Evolutionary conservation across 495 filamentous ascomycete species (phyloP).

Genomic region (Penicillium crystallinum): DNA sequence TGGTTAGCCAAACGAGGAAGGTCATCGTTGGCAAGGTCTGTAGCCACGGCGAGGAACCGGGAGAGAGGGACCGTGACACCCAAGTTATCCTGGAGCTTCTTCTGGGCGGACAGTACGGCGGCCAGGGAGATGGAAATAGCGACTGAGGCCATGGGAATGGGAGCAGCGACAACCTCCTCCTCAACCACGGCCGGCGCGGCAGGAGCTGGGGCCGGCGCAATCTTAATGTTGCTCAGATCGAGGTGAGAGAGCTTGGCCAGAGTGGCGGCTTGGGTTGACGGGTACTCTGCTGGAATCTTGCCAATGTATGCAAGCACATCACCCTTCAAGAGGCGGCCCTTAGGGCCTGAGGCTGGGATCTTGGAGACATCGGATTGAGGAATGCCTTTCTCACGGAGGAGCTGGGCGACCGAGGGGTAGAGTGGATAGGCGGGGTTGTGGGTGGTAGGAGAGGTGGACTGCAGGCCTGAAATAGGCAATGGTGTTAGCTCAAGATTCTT

Average conservation of each 20-base stretch:
- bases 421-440: slow-evolving; percentile 72
- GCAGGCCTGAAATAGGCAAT: slow-evolving; percentile 19
- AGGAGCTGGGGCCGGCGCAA: slow-evolving; percentile 54
- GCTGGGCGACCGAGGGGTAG: slow-evolving; percentile 76
- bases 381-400: slow-evolving; percentile 73
- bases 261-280: slow-evolving; percentile 59
- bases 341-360: slow-evolving; percentile 83
- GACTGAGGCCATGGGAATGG: slow-evolving; percentile 32
- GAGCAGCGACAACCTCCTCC: slow-evolving; percentile 34
- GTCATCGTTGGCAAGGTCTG: slow-evolving; percentile 77
- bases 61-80: slow-evolving; percentile 78
- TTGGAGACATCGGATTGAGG: slow-evolving; percentile 64
- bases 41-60: slow-evolving; percentile 78
- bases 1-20: slow-evolving; percentile 60
- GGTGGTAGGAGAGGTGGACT: slow-evolving; percentile 41
- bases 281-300: slow-evolving; percentile 60
- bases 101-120: slow-evolving; percentile 72
- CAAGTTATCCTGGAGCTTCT: slow-evolving; percentile 65
- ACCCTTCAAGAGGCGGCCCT: slow-evolving; percentile 87
- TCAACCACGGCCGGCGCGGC: slow-evolving; percentile 34
- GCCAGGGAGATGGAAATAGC: slow-evolving; percentile 71
- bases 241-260: slow-evolving; percentile 74
- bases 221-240: slow-evolving; percentile 92
- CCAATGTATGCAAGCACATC: slow-evolving; percentile 92
- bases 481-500: background rate